Conservation (phyloP, 2,329 filamentous ascomycete genomes). For the Diatrype stigma region DNA sequence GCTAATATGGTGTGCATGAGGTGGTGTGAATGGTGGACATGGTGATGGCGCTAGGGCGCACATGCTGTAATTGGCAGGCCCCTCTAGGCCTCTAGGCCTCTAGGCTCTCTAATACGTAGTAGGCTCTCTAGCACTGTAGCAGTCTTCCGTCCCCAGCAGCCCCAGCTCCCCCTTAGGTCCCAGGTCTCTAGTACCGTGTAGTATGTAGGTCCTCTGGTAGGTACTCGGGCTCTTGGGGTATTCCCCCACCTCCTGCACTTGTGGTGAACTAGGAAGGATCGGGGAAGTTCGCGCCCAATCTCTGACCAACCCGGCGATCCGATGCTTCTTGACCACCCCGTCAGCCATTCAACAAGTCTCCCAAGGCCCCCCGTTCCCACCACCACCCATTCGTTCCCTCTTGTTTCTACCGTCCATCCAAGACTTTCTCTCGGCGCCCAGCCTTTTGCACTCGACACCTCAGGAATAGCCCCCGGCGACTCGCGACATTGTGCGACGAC, state of each 20-base stretch:
- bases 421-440: slow-evolving; percentile 36
- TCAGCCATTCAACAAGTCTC: slow-evolving; percentile 2
- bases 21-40: no score
- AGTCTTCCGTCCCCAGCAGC: no score
- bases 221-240: neutral
- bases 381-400: slow-evolving; percentile 8
- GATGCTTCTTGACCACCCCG: neutral
- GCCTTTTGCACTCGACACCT: slow-evolving; percentile 27
- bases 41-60: no score
- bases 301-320: slow-evolving; percentile 1
- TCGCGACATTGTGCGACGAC: slow-evolving; percentile 1
- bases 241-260: neutral
- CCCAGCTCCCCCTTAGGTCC: no score
- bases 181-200: no score
- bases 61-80: no score
- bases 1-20: no score
- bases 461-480: slow-evolving; percentile 9
- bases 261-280: neutral
- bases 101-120: no score
- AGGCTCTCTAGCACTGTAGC: no score
- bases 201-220: no score
- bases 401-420: slow-evolving; percentile 15
- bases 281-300: neutral
- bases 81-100: no score
- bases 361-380: slow-evolving; percentile 1